Percentiles rank a stretch among this genome's conserved stretches.
Conservation (phyloP, 176 grass and related monocot species). For the Hyparrhenia diplandra region DNA sequence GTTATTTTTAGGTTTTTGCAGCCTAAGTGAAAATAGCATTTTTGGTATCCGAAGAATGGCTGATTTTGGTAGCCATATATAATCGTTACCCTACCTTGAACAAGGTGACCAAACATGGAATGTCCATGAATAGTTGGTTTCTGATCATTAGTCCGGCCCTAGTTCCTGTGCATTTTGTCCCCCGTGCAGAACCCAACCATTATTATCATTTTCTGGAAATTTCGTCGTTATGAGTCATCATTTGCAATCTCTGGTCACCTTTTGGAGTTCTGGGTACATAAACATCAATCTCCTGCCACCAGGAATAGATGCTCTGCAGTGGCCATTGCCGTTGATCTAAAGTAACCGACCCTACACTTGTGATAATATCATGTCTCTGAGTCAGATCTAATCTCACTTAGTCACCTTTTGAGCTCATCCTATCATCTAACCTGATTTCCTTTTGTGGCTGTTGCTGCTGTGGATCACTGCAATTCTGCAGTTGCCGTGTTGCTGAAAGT, state of each 20-base stretch:
- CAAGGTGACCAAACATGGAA: neutral
- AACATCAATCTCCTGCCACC: constrained; percentile 1
- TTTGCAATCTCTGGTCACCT: neutral
- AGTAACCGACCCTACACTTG: neutral
- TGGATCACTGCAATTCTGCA: constrained; percentile 8
- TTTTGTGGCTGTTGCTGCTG: constrained; percentile 4
- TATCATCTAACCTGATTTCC: neutral
- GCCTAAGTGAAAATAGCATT: neutral
- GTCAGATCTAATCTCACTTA: no score
- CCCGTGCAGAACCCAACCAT: neutral
- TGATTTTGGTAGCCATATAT: constrained; percentile 3
- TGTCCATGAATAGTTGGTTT: neutral
- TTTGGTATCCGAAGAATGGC: neutral
- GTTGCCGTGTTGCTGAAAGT: constrained; percentile 12
- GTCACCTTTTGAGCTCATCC: no score
- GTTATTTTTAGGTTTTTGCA: neutral
- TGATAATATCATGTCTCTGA: no score
- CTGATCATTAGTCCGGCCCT: neutral
- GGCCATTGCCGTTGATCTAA: neutral
- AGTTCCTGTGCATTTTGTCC: neutral
- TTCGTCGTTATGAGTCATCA: neutral
- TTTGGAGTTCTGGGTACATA: neutral
- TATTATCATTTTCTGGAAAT: neutral
- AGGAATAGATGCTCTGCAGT: constrained; percentile 16
- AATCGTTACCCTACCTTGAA: neutral